Evolutionary conservation across 2,329 filamentous ascomycete genomes (phyloP).

Genomic region (Ophiostoma ulmi): DNA sequence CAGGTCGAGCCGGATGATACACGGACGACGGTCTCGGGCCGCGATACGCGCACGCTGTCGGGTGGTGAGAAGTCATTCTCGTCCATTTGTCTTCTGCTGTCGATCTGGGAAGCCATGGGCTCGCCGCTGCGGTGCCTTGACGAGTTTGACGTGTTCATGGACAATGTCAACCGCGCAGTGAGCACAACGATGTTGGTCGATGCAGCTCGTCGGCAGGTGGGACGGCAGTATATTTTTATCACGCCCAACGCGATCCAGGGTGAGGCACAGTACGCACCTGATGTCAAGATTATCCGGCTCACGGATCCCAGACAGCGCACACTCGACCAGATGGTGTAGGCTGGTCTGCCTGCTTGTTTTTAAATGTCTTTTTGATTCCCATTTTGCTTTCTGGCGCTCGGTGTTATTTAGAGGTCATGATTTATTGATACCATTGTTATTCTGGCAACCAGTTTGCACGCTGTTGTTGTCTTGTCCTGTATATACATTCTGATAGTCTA

Average conservation of each 20-base stretch:
- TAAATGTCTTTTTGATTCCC: neutral
- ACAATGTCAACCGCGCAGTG: constrained; percentile 87
- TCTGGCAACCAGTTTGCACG: neutral
- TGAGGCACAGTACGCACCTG: constrained; percentile 52
- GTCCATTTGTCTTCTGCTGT: constrained; percentile 85
- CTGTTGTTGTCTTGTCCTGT: neutral
- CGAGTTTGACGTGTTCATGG: constrained; percentile 99
- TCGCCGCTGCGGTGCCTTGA: constrained; percentile 91
- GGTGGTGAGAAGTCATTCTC: constrained; percentile 98
- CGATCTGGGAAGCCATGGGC: constrained; percentile 97
- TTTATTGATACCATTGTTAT: neutral
- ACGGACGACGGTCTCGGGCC: constrained; percentile 61
- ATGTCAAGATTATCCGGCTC: constrained; percentile 74
- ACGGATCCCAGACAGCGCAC: constrained; percentile 55
- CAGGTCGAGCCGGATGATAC: constrained; percentile 69
- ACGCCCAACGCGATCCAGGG: constrained; percentile 80
- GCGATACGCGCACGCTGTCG: constrained; percentile 85
- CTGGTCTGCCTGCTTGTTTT: neutral
- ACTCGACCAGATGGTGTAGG: constrained; percentile 30
- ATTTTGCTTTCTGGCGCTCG: neutral
- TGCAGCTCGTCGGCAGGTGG: constrained; percentile 78
- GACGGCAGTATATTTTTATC: constrained; percentile 91
- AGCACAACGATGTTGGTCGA: constrained; percentile 89
- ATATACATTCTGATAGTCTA: neutral
- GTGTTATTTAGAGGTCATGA: neutral